These are phyloP conservation scores for Fusarium tjaetaba DNA, from an alignment of 2,329 filamentous ascomycete genomes.

Conservation along the genomic window DNA sequence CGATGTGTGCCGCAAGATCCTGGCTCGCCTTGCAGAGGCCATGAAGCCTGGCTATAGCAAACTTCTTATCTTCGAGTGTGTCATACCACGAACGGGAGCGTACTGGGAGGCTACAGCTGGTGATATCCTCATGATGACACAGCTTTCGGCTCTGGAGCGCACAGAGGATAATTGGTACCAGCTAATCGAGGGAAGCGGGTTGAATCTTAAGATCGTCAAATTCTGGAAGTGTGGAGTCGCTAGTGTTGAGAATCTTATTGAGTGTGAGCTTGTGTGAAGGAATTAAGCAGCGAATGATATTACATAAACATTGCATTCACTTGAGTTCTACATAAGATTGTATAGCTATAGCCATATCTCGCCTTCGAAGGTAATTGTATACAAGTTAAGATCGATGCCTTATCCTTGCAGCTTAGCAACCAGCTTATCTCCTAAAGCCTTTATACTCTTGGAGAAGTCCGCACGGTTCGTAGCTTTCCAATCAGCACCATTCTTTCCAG, in stretches of 20 bases:
- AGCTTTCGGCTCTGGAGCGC: neutral
- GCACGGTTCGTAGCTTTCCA: slow-evolving; percentile 60
- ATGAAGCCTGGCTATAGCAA: neutral
- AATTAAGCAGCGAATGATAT: neutral
- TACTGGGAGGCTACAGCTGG: neutral
- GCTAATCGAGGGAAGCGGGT: neutral
- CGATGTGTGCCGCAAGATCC: neutral
- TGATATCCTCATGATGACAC: neutral
- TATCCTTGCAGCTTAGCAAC: neutral
- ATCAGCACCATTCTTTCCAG: slow-evolving; percentile 59
- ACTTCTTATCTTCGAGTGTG: neutral
- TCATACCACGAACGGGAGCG: neutral
- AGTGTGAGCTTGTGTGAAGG: neutral
- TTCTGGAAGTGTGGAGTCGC: neutral
- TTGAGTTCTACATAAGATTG: fast-evolving
- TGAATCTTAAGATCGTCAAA: neutral
- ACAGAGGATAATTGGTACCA: neutral
- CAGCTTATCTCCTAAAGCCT: neutral
- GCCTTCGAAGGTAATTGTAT: too few relatives aligned
- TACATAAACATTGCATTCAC: neutral
- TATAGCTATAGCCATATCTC: neutral
- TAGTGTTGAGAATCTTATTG: neutral
- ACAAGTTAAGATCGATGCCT: neutral
- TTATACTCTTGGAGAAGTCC: slow-evolving; percentile 49
- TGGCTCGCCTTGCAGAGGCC: neutral